These are phyloP conservation scores for Penicillium soppii DNA, from an alignment of 495 filamentous ascomycete genomes.

Conservation along the genomic window DNA sequence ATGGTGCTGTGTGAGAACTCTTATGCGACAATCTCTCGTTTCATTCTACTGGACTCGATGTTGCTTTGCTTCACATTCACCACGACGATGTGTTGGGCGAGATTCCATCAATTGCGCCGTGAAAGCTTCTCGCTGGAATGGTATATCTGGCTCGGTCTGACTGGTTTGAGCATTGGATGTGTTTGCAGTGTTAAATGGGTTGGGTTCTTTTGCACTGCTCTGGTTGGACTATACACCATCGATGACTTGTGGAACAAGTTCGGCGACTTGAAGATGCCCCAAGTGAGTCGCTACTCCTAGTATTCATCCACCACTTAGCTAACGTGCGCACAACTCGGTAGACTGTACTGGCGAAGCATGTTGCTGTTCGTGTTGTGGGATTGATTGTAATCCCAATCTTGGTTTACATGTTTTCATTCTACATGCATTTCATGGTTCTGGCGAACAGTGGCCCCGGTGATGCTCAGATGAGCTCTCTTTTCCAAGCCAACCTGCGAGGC, in stretches of 20 bases:
- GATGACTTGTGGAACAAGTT: slow-evolving; percentile 99
- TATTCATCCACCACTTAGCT: not conserved
- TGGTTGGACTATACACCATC: slow-evolving; percentile 92
- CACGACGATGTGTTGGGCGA: slow-evolving; percentile 93
- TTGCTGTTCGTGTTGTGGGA: slow-evolving; percentile 77
- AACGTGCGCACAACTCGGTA: slow-evolving; percentile 21
- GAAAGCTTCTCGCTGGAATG: slow-evolving; percentile 84
- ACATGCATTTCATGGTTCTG: slow-evolving; percentile 85
- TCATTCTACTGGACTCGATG: slow-evolving; percentile 98
- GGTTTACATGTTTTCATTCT: slow-evolving; percentile 95
- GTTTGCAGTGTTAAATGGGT: slow-evolving; percentile 99
- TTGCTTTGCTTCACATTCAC: slow-evolving; percentile 96
- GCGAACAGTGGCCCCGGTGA: slow-evolving; percentile 95
- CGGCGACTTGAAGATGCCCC: slow-evolving; percentile 87
- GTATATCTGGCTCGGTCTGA: slow-evolving; percentile 90
- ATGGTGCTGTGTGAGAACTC: slow-evolving; percentile 99
- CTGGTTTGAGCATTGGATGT: slow-evolving; percentile 91
- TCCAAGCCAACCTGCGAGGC: slow-evolving; percentile 92
- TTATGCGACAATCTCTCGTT: slow-evolving; percentile 96
- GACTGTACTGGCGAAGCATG: slow-evolving; percentile 72
- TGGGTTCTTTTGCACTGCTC: slow-evolving; percentile 87
- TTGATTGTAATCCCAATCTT: slow-evolving; percentile 82
- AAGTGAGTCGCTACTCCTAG: slow-evolving; percentile 44
- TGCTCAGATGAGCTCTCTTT: slow-evolving; percentile 98
- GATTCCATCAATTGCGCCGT: slow-evolving; percentile 83